A percentile compares a stretch with the other conserved stretches of the same genome.
phyloP scores from a whole-genome alignment of 2,329 filamentous ascomycete species.

The Penicillium sp. region DNA sequence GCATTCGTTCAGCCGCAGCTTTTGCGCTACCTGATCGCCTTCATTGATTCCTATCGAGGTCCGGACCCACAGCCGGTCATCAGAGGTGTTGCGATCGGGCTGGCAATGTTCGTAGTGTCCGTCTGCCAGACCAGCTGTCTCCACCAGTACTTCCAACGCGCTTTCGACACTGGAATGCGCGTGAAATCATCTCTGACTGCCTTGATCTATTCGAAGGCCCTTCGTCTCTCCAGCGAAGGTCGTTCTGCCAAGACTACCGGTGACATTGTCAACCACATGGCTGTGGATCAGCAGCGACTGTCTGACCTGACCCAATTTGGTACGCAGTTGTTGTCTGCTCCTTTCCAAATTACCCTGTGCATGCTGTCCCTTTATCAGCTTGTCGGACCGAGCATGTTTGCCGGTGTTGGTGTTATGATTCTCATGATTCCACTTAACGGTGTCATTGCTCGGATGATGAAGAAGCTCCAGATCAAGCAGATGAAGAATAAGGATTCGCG shows the following conservation, averaged over 20 bases:
- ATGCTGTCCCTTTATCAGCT: conserved; percentile 95
- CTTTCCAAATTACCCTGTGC: conserved; percentile 93
- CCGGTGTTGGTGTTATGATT: conserved; percentile 92
- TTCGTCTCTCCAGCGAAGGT: conserved; percentile 91
- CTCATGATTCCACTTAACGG: conserved; percentile 97
- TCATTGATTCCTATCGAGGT: conserved; percentile 74
- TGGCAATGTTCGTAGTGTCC: conserved; percentile 90
- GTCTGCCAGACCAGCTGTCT: conserved; percentile 85
- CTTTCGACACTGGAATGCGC: conserved; percentile 95
- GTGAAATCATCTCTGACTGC: conserved; percentile 90
- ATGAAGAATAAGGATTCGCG: conserved; percentile 99
- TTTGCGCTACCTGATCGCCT: conserved; percentile 79
- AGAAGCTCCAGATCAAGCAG: conserved; percentile 89
- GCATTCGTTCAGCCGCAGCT: conserved; percentile 92
- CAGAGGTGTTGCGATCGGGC: conserved; percentile 81
- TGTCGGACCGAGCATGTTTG: conserved; percentile 94
- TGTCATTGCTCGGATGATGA: conserved; percentile 89
- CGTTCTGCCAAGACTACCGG: conserved; percentile 87
- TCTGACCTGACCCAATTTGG: conserved; percentile 95
- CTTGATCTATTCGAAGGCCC: conserved; percentile 88
- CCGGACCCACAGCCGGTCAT: conserved; percentile 74
- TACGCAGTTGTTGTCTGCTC: conserved; percentile 94
- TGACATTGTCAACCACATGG: conserved; percentile 99
- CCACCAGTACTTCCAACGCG: conserved; percentile 95
- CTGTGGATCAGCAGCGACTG: conserved; percentile 92